Base-by-base conservation (phyloP, 106 monocot genomes). In the Phalaenopsis aphrodite region DNA sequence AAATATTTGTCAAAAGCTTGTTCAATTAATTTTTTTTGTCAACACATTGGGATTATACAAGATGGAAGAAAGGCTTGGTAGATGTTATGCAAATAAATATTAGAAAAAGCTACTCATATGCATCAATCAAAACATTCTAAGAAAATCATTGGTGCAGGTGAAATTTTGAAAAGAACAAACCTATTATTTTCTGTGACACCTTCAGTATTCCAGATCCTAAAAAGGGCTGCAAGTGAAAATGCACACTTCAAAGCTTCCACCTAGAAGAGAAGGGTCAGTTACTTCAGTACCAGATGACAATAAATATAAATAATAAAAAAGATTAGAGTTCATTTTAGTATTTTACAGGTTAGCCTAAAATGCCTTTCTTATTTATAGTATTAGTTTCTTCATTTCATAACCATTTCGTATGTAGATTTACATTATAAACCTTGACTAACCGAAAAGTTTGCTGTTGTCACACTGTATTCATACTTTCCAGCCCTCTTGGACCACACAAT, bases 401-500 rank as follows among this genome's bases (percentile, higher is more conserved):
- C 69, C 15, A 69, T 9, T 30, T 14, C 12, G 39, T 14, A 69
- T 69, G 69, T 38, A 69, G 12, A 69, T 39, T 69, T 68, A 69
- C 0, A 39, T 69, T 3, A 8, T 39, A 69, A 74, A 19, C 3
- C 5, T 18, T 74, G 18, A 43, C 10, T 86, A 72, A 94, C 94
- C 77, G 85, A 89, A 82, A 99, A 99, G 84, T 99, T 99, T 37
- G 98, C 92, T 5, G 94, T 91, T 77, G 94, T 94, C 55, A 92
- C 94, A 83, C 98, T 99, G 72, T 99, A 99, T 72, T 99, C 94
- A 55, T 94, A 99, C 75, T 99, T 94, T 79, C 92, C 92, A 84
- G 82, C 89, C 93, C 92, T 92, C 81, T 94, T 99, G 11, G 98
- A 99, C 98, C 98, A 99, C 1, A 91, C 90, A 84, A 99, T 99